These are phyloP conservation scores for Aspergillus fructus DNA, from an alignment of 2,329 filamentous ascomycete species.

Conservation along the genomic window DNA sequence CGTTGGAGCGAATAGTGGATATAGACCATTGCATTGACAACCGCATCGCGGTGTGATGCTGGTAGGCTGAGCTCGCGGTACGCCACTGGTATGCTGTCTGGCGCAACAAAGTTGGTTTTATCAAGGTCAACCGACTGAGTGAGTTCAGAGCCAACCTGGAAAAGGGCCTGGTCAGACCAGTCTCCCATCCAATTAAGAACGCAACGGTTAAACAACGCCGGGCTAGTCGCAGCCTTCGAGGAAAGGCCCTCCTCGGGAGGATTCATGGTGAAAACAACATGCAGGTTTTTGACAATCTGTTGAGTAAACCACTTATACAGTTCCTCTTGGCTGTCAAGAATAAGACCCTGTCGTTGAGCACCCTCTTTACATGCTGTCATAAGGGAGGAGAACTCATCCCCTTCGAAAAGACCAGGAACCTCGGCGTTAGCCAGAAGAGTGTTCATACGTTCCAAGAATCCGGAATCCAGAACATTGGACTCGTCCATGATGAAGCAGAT, in stretches of 20 bases:
- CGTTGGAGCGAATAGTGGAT: constrained; percentile 92
- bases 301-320: constrained; percentile 99
- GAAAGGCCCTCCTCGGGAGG: constrained; percentile 92
- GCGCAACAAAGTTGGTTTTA: constrained; percentile 77
- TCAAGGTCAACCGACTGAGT: constrained; percentile 97
- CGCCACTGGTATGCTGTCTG: constrained; percentile 88
- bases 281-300: constrained; percentile 97
- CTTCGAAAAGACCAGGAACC: constrained; percentile 96
- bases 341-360: constrained; percentile 88
- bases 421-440: constrained; percentile 98
- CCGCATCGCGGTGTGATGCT: constrained; percentile 83
- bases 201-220: constrained; percentile 97
- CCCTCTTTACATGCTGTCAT: constrained; percentile 99
- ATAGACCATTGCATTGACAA: constrained; percentile 98
- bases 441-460: constrained; percentile 99
- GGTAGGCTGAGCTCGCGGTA: constrained; percentile 83
- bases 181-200: constrained; percentile 99
- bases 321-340: constrained; percentile 96
- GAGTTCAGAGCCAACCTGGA: constrained; percentile 94
- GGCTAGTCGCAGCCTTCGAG: constrained; percentile 95
- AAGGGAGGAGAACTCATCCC: constrained; percentile 95
- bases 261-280: constrained; percentile 99
- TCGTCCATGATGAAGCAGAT: constrained; percentile 99
- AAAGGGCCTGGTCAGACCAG: constrained; percentile 98
- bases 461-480: constrained; percentile 95